Conservation (phyloP, 2,329 filamentous ascomycete genomes). For the Chaetomium sp. region DNA sequence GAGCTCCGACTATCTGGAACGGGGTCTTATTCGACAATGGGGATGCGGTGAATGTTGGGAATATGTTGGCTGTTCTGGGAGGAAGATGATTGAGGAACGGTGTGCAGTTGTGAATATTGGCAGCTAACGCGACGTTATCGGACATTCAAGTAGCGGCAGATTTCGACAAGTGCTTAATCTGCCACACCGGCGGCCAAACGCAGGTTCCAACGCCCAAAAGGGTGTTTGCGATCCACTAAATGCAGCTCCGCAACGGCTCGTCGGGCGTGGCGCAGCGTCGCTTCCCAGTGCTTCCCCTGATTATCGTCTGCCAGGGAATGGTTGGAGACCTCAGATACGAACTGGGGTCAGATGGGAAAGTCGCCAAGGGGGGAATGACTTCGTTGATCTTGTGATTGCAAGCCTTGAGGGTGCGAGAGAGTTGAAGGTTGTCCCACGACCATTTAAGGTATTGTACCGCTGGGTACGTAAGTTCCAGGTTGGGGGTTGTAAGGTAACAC, state of each 20-base stretch:
- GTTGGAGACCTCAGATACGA: slow-evolving; percentile 21
- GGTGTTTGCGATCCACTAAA: slow-evolving; percentile 18
- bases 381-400: neutral
- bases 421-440: neutral
- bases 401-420: neutral
- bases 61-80: neutral
- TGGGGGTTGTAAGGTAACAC: neutral
- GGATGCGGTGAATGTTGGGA: neutral
- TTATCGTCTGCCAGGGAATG: neutral
- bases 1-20: slow-evolving; percentile 3
- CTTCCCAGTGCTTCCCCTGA: slow-evolving; percentile 18
- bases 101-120: neutral
- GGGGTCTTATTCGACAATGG: slow-evolving; percentile 7
- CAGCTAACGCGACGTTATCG: neutral
- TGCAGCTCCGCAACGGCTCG: slow-evolving; percentile 14
- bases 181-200: slow-evolving; percentile 14
- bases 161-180: slow-evolving; percentile 9
- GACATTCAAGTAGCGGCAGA: neutral
- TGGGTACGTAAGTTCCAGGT: too few relatives aligned
- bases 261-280: slow-evolving; percentile 24
- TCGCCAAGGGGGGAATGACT: neutral
- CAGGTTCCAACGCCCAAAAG: slow-evolving; percentile 2
- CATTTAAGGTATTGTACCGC: neutral
- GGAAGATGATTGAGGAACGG: neutral
- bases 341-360: neutral